Evolutionary conservation across 257 asterid genomes (phyloP).

Genomic region (Jaltomata sinuosa): DNA sequence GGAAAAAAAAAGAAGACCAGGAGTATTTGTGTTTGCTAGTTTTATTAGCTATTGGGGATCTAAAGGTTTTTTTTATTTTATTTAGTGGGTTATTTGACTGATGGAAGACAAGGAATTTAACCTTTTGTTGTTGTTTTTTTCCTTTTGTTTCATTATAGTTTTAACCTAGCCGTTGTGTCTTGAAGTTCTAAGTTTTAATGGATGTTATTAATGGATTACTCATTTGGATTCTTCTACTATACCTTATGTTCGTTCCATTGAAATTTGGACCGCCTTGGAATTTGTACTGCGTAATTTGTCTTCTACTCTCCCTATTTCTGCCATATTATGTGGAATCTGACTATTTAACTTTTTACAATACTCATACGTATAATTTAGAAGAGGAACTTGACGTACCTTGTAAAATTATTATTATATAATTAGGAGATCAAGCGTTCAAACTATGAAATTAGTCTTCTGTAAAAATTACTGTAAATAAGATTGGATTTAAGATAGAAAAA

Average conservation of each 20-base stretch:
- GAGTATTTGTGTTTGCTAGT: background rate
- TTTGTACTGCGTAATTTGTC: background rate
- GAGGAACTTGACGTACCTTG: no score
- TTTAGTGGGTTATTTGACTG: conserved; percentile 13
- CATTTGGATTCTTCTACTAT: conserved; percentile 21
- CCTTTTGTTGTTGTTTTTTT: background rate
- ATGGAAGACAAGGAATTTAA: background rate
- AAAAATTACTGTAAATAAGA: no score
- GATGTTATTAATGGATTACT: conserved; percentile 15
- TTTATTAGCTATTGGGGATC: conserved; percentile 8
- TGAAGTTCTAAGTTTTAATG: background rate
- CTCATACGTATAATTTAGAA: no score
- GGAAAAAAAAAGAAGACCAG: background rate
- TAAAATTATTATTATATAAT: no score
- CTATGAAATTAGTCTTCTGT: no score
- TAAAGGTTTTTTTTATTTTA: background rate
- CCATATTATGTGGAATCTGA: background rate
- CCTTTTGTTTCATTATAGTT: background rate
- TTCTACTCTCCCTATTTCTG: background rate
- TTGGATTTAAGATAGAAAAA: no score
- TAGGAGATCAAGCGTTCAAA: no score
- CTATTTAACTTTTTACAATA: no score
- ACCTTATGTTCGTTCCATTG: background rate
- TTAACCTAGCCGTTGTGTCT: conserved; percentile 4
- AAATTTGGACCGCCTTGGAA: background rate